phyloP scores from a whole-genome alignment of 2,329 filamentous ascomycete species.

The Diaporthe helianthi region DNA sequence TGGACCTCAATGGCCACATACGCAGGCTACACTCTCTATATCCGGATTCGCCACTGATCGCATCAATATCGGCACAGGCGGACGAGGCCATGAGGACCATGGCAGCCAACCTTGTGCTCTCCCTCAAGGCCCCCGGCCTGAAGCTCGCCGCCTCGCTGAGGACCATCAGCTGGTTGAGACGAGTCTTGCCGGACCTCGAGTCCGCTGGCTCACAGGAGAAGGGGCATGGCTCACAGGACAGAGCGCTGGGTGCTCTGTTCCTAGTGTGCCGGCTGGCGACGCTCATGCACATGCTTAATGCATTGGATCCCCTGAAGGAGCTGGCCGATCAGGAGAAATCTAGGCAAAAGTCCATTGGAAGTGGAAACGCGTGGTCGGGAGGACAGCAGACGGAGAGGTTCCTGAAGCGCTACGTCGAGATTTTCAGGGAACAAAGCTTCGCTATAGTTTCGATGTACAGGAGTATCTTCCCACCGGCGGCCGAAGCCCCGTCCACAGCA shows the following conservation, averaged over 20 bases:
- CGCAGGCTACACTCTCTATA: conserved; percentile 84
- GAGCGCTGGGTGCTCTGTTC: conserved; percentile 82
- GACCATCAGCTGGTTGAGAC: conserved; percentile 87
- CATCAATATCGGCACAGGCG: conserved; percentile 76
- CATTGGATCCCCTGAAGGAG: conserved; percentile 83
- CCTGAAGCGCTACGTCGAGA: conserved; percentile 93
- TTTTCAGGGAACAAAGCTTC: conserved; percentile 97
- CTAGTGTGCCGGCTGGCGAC: conserved; percentile 85
- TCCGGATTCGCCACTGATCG: conserved; percentile 77
- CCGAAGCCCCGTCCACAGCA: conserved; percentile 26
- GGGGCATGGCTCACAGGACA: conserved; percentile 56
- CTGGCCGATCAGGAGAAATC: conserved; percentile 85
- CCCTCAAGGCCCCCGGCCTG: conserved; percentile 77
- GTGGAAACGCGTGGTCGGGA: conserved; percentile 61
- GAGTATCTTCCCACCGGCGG: conserved; percentile 77
- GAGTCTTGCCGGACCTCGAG: conserved; percentile 83
- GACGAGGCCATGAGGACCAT: conserved; percentile 89
- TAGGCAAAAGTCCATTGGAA: conserved; percentile 51
- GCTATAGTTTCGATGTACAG: conserved; percentile 94
- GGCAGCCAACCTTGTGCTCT: conserved; percentile 81
- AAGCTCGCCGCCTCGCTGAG: conserved; percentile 91
- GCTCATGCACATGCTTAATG: conserved; percentile 79
- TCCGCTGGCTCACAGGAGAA: conserved; percentile 40
- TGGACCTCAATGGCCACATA: conserved; percentile 94
- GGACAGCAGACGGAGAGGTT: conserved; percentile 95